Evolutionary conservation across 2,329 filamentous ascomycete genomes (phyloP).

Genomic region (Aspergillus sclerotialis): DNA sequence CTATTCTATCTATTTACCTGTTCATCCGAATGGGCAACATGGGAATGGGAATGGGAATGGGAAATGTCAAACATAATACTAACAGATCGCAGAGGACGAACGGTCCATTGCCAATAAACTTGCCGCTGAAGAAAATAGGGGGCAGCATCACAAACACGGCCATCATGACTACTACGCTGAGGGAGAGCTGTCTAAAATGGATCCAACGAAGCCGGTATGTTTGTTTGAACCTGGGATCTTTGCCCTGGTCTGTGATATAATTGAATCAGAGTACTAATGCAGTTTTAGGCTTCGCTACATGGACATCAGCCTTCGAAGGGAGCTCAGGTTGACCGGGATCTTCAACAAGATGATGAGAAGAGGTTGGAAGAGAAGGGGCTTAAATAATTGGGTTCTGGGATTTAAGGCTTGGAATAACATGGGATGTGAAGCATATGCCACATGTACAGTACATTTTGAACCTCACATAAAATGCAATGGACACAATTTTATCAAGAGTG

Average conservation of each 20-base stretch:
- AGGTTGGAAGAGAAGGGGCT: conserved; percentile 38
- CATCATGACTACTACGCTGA: conserved; percentile 22
- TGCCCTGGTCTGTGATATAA: not conserved
- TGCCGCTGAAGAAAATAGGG: conserved; percentile 26
- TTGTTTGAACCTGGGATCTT: not conserved
- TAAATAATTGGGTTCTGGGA: conserved; percentile 21
- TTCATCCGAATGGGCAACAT: too few relatives aligned
- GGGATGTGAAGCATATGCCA: too few relatives aligned
- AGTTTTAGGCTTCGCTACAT: conserved; percentile 34
- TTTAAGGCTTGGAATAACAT: too few relatives aligned
- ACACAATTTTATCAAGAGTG: too few relatives aligned
- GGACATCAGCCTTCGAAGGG: conserved; percentile 42
- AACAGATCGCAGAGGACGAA: conserved; percentile 32
- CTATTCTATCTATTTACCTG: too few relatives aligned
- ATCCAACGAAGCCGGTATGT: conserved; percentile 37
- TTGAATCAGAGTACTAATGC: conserved; percentile 9
- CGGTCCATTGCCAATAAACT: conserved; percentile 40
- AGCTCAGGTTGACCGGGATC: conserved; percentile 40
- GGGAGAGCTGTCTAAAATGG: conserved; percentile 32
- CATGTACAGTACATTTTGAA: too few relatives aligned
- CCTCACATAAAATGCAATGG: too few relatives aligned
- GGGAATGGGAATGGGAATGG: too few relatives aligned
- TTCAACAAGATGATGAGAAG: conserved; percentile 38
- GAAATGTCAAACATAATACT: not conserved
- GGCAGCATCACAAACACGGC: conserved; percentile 16